Evolutionary conservation across 163 green algal genomes (phyloP), one percentile per base, ranked within the genome.

Genomic region (Chloromonas sp.): DNA sequence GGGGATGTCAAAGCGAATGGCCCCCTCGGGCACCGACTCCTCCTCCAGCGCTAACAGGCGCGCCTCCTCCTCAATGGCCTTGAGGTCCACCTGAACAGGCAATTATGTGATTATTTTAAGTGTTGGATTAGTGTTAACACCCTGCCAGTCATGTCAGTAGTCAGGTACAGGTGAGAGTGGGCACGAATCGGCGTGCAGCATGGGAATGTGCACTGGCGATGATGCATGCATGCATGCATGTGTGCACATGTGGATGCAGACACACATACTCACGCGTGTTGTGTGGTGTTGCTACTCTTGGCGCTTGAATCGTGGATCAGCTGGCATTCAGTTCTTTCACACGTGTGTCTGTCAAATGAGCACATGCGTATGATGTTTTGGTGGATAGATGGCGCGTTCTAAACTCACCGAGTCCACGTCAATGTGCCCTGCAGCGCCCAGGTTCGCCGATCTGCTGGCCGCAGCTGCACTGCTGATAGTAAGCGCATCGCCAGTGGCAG

Each of bases 1-100:
- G 1, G 86, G 82, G 58, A 97, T 85, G 81, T 94, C 91, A 88
- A 96, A 98, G 86, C 86, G 88, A 58, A 96, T 89, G 0, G 94
- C 94, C 58, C 93, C 94, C 82, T 96, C 92, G 8, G 95, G 95
- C 60, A 95, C 85, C 11, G 11, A 15, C 66, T 74, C 66, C 66
- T 95, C 90, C 80, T 82, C 79, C 86, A 86, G 82, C 66, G 66
- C 66, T 11, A 74, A 11, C 66, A 74, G 66, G 66, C 66, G 66
- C 5, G 5, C 11, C 66, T 74, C 5, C 66, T 74, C 66, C 66
- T 74, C 66, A 74, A 74, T 74, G 5, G 11, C 5, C 66, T 5
- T 11, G 5, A 74, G 66, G 66, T 74, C 66, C 66, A 74, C 66
- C 66, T 74, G 66, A 74, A 11, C 5, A 36, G 36, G 36, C 36